phyloP scores from a whole-genome alignment of 257 asterid species.

The Asclepias syriaca region DNA sequence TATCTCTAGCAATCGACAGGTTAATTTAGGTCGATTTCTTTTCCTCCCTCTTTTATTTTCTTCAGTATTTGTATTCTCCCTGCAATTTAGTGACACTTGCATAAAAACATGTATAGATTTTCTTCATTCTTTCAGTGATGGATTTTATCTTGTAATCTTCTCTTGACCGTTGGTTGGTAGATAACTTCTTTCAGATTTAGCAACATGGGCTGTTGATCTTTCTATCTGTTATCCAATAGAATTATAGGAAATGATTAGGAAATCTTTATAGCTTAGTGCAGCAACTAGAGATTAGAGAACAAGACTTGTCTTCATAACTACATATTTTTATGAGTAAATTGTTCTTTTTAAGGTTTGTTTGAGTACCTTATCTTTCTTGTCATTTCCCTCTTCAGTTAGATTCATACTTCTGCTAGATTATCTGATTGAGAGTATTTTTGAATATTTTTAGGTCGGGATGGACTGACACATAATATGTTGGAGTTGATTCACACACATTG shows the following conservation, averaged over 20 bases:
- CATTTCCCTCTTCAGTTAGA: not conserved
- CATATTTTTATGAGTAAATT: not conserved
- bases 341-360: not conserved
- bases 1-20: conserved; percentile 69
- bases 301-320: not conserved
- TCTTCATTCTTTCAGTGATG: not conserved
- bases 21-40: conserved; percentile 63
- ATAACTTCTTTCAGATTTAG: not conserved
- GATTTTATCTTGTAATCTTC: not conserved
- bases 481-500: conserved; percentile 95
- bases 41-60: not conserved
- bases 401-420: not conserved
- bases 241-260: not conserved
- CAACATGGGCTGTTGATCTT: not conserved
- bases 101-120: not conserved
- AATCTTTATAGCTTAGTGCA: not conserved
- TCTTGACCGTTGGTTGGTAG: not conserved
- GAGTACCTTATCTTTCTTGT: not conserved
- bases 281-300: not conserved
- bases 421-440: conserved; percentile 13
- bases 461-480: conserved; percentile 97
- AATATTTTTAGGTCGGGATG: conserved; percentile 84
- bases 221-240: not conserved
- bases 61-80: not conserved
- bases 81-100: not conserved